Percentiles rank a stretch among this genome's conserved stretches.
phyloP scores from a whole-genome alignment of 2,329 filamentous ascomycete genomes.

The Calycina herbarum region DNA sequence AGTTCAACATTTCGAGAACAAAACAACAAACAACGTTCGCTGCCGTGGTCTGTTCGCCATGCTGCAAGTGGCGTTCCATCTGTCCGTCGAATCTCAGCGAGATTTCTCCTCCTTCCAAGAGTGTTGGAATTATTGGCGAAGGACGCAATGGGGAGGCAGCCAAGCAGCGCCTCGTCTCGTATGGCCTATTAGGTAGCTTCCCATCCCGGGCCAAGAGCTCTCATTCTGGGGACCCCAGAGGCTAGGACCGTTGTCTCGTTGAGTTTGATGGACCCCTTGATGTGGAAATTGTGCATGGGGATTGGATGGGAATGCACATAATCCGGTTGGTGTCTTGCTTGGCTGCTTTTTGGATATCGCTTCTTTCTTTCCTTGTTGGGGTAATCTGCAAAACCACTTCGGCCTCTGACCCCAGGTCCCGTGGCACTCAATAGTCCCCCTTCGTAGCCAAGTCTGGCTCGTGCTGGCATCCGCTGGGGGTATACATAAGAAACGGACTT shows the following conservation, averaged over 20 bases:
- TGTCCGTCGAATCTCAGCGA: slow-evolving; percentile 9
- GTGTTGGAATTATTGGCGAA: slow-evolving; percentile 1
- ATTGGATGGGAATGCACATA: not conserved
- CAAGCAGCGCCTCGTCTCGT: slow-evolving; percentile 1
- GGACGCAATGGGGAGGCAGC: not conserved
- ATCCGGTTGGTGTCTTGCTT: slow-evolving; percentile 1
- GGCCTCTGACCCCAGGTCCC: not conserved
- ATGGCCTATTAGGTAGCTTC: not conserved
- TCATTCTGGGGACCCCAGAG: slow-evolving; percentile 8
- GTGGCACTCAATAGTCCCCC: not conserved
- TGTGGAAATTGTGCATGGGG: not conserved
- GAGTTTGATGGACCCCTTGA: not conserved
- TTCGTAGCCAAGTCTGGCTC: slow-evolving; percentile 1
- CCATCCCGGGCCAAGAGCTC: slow-evolving; percentile 3
- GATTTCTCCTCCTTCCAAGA: slow-evolving; percentile 12
- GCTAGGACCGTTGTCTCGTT: not conserved
- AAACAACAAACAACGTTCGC: not conserved
- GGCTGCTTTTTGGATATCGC: not conserved
- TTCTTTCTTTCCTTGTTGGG: not conserved
- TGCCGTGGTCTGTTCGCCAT: not conserved
- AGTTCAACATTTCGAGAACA: not conserved
- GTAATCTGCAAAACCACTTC: not conserved
- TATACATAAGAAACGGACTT: slow-evolving; percentile 1
- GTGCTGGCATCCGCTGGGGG: not conserved
- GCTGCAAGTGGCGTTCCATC: slow-evolving; percentile 8